Conservation (phyloP, 352 stramenopile genomes). For the Pythium insidiosum region DNA sequence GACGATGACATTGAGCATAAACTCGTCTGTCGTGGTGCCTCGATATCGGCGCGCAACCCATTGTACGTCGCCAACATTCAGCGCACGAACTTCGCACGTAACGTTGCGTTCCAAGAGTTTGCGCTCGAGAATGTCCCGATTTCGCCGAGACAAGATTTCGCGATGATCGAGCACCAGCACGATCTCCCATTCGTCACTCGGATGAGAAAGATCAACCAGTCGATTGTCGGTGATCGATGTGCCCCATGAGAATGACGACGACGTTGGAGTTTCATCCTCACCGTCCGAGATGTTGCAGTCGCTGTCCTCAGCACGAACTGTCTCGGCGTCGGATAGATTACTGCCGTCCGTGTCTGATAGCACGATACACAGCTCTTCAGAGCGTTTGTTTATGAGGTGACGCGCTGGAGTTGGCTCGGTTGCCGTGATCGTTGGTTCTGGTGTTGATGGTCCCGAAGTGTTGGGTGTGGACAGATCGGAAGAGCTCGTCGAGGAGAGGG, state of each 20-base stretch:
- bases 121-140: slow-evolving; percentile 64
- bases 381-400: no score
- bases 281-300: no score
- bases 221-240: no score
- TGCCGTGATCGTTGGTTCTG: neutral
- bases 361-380: slow-evolving; percentile 25
- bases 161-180: slow-evolving; percentile 80
- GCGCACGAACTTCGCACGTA: slow-evolving; percentile 68
- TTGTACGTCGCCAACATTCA: slow-evolving; percentile 74
- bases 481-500: slow-evolving; percentile 17
- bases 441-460: neutral
- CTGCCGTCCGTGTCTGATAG: slow-evolving; percentile 31
- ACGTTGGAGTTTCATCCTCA: no score
- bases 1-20: slow-evolving; percentile 78
- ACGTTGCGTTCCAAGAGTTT: slow-evolving; percentile 74
- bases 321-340: slow-evolving; percentile 10
- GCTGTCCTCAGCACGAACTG: slow-evolving; percentile 1
- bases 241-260: no score
- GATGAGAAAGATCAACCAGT: no score
- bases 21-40: slow-evolving; percentile 18
- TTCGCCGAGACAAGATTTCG: slow-evolving; percentile 64
- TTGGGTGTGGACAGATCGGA: neutral
- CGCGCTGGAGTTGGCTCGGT: neutral
- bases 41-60: slow-evolving; percentile 61
- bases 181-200: slow-evolving; percentile 74